phyloP scores from a whole-genome alignment of 176 grass and related monocot genomes.

The Juncus inflexus region DNA sequence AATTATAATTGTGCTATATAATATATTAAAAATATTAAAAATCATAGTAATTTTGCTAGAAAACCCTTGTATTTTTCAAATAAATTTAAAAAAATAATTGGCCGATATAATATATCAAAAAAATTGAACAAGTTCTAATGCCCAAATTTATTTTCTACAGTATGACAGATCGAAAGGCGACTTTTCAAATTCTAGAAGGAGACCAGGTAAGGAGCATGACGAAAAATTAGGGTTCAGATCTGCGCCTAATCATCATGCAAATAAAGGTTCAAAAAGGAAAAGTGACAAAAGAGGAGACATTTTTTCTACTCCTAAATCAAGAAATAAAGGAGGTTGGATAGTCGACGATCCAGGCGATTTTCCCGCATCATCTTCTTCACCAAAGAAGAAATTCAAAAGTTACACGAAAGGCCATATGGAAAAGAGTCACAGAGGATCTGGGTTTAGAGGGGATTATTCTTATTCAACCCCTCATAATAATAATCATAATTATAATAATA shows the following conservation, averaged over 20 bases:
- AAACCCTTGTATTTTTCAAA: background rate
- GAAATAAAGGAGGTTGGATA: conserved; percentile 55
- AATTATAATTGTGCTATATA: too few relatives aligned
- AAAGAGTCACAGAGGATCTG: conserved; percentile 15
- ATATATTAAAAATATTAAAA: too few relatives aligned
- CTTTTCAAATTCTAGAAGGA: conserved; percentile 34
- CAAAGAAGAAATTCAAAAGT: conserved; percentile 51
- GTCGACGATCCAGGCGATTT: conserved; percentile 45
- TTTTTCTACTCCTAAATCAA: conserved; percentile 43
- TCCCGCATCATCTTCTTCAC: conserved; percentile 20
- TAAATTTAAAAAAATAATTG: background rate
- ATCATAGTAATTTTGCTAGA: conserved; percentile 27
- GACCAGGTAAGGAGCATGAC: conserved; percentile 35
- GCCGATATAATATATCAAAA: too few relatives aligned
- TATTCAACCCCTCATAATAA: conserved; percentile 35
- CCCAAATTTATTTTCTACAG: conserved; percentile 31
- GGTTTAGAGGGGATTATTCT: conserved; percentile 38
- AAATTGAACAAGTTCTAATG: background rate
- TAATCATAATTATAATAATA: background rate
- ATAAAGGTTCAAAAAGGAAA: conserved; percentile 49
- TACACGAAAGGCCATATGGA: conserved; percentile 34
- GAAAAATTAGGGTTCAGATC: conserved; percentile 51
- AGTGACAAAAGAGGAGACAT: conserved; percentile 42
- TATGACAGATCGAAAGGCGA: conserved; percentile 33
- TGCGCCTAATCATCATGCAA: conserved; percentile 34